Percentiles rank a stretch among this genome's conserved stretches.
Evolutionary conservation across 2,329 filamentous ascomycete species (phyloP).

Genomic region (Macroventuria anomochaeta): DNA sequence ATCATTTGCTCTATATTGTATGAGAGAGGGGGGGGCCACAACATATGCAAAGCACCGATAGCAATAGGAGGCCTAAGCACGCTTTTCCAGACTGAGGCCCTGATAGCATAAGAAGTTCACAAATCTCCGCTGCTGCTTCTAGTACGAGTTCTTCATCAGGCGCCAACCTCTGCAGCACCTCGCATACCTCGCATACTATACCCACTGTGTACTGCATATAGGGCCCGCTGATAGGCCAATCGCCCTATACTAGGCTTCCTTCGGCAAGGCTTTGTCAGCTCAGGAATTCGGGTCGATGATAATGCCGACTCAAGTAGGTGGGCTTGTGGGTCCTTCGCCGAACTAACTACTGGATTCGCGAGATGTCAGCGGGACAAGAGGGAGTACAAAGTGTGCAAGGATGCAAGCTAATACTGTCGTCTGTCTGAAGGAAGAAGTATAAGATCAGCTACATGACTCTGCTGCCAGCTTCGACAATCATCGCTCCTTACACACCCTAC

Average conservation of each 20-base stretch:
- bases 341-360: neutral
- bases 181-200: neutral
- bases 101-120: neutral
- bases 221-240: neutral
- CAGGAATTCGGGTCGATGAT: neutral
- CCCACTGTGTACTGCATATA: neutral
- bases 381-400: neutral
- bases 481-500: no score
- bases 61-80: constrained; percentile 11
- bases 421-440: no score
- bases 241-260: neutral
- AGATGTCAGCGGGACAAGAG: neutral
- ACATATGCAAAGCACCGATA: no score
- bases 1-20: no score
- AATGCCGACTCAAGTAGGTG: neutral
- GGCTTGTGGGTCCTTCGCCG: neutral
- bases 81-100: constrained; percentile 19
- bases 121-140: no score
- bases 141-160: no score
- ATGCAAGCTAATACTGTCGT: no score
- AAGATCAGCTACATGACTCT: no score
- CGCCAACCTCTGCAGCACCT: no score
- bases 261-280: neutral
- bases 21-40: no score
- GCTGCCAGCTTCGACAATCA: no score